phyloP scores from a whole-genome alignment of 1,284 basidiomycete species.

The Xerocomus nothofagi region DNA sequence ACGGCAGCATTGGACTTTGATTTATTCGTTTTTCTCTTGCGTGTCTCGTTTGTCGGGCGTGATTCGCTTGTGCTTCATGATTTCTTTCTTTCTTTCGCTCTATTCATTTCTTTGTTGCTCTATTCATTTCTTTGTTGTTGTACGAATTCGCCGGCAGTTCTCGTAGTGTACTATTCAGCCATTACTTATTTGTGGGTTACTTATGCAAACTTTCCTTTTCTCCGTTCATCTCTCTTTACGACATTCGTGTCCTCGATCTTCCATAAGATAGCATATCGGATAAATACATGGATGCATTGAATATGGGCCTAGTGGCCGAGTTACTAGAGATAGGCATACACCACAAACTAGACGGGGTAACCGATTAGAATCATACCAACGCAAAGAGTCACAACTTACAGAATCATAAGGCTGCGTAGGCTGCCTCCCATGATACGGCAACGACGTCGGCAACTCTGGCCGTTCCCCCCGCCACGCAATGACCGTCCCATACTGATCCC shows the following conservation, averaged over 20 bases:
- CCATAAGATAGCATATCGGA: constrained; percentile 17
- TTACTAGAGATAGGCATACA: constrained; percentile 32
- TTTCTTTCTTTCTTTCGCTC: not conserved
- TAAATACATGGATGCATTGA: constrained; percentile 20
- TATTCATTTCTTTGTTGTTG: constrained; percentile 4
- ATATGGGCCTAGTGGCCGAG: not conserved
- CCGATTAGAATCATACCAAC: not conserved
- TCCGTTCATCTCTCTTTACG: too few relatives aligned
- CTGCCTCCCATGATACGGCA: constrained; percentile 53
- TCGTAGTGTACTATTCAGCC: constrained; percentile 1
- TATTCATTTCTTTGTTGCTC: too few relatives aligned
- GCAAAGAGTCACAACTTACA: constrained; percentile 44
- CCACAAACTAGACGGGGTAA: constrained; percentile 38
- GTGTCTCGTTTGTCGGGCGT: not conserved
- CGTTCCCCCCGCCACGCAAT: constrained; percentile 42
- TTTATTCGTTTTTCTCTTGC: constrained; percentile 1
- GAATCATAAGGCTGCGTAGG: constrained; percentile 56
- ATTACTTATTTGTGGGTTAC: constrained; percentile 26
- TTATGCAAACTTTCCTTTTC: constrained; percentile 18
- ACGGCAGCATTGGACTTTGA: constrained; percentile 50
- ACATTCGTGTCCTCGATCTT: not conserved
- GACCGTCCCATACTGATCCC: constrained; percentile 47
- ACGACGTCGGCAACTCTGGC: constrained; percentile 56
- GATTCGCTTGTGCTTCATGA: constrained; percentile 16
- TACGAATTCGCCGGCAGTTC: constrained; percentile 11